Evolutionary conservation across 1,284 basidiomycete species (phyloP).

Genomic region (Paramarasmius palmivorus): DNA sequence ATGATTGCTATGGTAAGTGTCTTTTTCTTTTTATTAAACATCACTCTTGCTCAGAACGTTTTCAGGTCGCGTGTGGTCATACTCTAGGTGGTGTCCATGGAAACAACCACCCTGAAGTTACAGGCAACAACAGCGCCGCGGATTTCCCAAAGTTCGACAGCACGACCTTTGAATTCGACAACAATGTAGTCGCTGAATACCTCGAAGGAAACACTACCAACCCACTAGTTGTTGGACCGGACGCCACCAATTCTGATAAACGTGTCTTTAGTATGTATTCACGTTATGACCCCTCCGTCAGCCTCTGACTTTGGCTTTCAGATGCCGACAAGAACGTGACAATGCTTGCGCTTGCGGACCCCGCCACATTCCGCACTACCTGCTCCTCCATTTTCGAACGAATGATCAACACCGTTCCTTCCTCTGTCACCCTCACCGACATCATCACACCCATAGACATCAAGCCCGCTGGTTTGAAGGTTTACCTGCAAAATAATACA

Average conservation of each 20-base stretch:
- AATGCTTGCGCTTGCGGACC: neutral
- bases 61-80: slow-evolving; percentile 24
- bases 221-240: slow-evolving; percentile 19
- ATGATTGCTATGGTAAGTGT: slow-evolving; percentile 11
- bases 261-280: slow-evolving; percentile 17
- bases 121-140: neutral
- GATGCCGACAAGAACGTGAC: neutral
- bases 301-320: neutral
- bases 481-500: neutral
- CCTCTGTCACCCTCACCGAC: slow-evolving; percentile 13
- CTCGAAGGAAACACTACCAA: slow-evolving; percentile 19
- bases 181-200: slow-evolving; percentile 16
- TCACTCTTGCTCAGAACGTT: too few relatives aligned
- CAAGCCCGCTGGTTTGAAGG: slow-evolving; percentile 10
- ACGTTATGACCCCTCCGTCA: neutral
- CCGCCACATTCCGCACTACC: slow-evolving; percentile 15
- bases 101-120: slow-evolving; percentile 25
- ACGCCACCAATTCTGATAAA: slow-evolving; percentile 20
- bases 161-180: neutral
- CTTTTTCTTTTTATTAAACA: neutral
- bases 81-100: slow-evolving; percentile 27
- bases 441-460: slow-evolving; percentile 14
- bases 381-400: slow-evolving; percentile 14
- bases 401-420: slow-evolving; percentile 20
- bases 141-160: slow-evolving; percentile 12